Evolutionary conservation across 371 early-diverging fungal species (phyloP), one percentile per base, ranked within the genome.

Genomic region (Phascolomyces articulosus): DNA sequence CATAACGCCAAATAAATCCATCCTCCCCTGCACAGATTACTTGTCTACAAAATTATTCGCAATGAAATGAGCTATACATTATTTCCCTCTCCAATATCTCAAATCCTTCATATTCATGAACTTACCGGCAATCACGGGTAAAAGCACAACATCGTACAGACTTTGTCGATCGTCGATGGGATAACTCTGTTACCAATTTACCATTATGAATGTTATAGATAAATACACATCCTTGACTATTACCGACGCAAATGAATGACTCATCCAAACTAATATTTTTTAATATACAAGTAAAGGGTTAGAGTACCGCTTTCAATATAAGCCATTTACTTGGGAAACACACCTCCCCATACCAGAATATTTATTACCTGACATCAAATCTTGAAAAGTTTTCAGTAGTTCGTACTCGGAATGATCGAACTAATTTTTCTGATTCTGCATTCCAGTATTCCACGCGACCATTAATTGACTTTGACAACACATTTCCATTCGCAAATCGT

Each of bases 1-100:
- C 93, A 69, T 90, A 94, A 65, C 95, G 78, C 92, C 94, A 91
- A 31, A 95, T 84, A 66, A 91, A 90, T 0, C 91, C 89, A 53
- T 91, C 93, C 58, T 93, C 93, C 26, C 93, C 91, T 27, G 83
- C 90, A 65, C 87, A 88, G 7, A 93, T 62, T 23, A 95, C 80
- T 60, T 90, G 88, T 38, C 91, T 90, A 47, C 18, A 61, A n/a
- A n/a, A n/a, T n/a, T n/a, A n/a, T n/a, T n/a, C n/a, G n/a, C n/a
- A n/a, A n/a, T n/a, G n/a, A n/a, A n/a, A n/a, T n/a, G n/a, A n/a
- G n/a, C n/a, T 34, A 34, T 34, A 34, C 11, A 34, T 34, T 34
- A 34, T 34, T 31, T 0, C 11, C 11, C 6, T 34, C 11, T 9
- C 11, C 11, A 34, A 9, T 31, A 9, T 34, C 6, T 31, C 57